Evolutionary conservation across 2,329 filamentous ascomycete genomes (phyloP).

Genomic region (Penicillium sp.): DNA sequence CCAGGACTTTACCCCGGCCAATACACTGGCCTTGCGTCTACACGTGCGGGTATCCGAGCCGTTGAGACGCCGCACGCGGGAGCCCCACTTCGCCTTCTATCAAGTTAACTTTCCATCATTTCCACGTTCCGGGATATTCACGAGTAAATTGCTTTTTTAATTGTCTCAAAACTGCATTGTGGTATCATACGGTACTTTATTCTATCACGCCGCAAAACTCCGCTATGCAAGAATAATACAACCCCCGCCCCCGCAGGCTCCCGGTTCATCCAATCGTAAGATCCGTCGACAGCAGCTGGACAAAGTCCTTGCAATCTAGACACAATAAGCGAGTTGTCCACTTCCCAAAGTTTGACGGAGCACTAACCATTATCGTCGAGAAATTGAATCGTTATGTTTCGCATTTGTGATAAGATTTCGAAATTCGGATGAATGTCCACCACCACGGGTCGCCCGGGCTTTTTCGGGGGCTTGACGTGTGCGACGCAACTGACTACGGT

Average conservation of each 20-base stretch:
- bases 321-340: slow-evolving; percentile 12
- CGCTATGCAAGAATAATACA: slow-evolving; percentile 15
- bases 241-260: not conserved
- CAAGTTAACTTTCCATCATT: not conserved
- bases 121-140: not conserved
- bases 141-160: not conserved
- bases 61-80: slow-evolving; percentile 12
- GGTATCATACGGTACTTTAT: slow-evolving; percentile 13
- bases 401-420: slow-evolving; percentile 42
- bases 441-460: slow-evolving; percentile 37
- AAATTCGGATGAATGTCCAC: slow-evolving; percentile 41
- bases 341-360: not conserved
- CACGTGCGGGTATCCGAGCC: slow-evolving; percentile 17
- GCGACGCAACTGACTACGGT: slow-evolving; percentile 40
- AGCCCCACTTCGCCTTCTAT: slow-evolving; percentile 5
- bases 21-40: slow-evolving; percentile 5
- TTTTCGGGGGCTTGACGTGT: slow-evolving; percentile 39
- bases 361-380: slow-evolving; percentile 40
- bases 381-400: slow-evolving; percentile 38
- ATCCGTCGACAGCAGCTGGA: slow-evolving; percentile 29
- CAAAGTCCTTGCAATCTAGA: slow-evolving; percentile 33
- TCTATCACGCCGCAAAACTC: slow-evolving; percentile 10
- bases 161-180: not conserved
- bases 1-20: slow-evolving; percentile 2
- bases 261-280: slow-evolving; percentile 24